Percentiles rank a stretch among this genome's conserved stretches.
These are phyloP conservation scores for Calycina herbarum DNA, from an alignment of 2,329 filamentous ascomycete genomes.

Conservation along the genomic window DNA sequence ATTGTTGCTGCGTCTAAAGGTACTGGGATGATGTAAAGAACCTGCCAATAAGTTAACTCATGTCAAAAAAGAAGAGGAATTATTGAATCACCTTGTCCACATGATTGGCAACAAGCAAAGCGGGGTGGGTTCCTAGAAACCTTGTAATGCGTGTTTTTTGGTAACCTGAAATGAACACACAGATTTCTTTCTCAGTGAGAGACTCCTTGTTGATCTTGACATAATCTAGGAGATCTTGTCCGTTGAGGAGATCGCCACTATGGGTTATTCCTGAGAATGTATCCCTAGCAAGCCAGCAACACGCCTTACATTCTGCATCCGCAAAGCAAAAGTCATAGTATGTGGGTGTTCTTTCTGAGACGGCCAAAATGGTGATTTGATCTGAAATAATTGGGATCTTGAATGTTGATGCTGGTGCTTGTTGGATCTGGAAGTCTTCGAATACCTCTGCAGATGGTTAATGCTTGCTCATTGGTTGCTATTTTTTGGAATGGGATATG, in stretches of 20 bases:
- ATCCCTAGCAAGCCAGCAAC: constrained; percentile 25
- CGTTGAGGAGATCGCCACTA: neutral
- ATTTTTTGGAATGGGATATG: neutral
- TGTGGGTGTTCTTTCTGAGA: constrained; percentile 29
- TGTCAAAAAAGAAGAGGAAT: neutral
- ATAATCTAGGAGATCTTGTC: constrained; percentile 26
- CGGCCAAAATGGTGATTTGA: constrained; percentile 28
- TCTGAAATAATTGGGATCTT: constrained; percentile 22
- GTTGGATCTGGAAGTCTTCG: constrained; percentile 27
- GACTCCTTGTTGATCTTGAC: constrained; percentile 20
- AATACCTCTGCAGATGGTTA: constrained; percentile 19
- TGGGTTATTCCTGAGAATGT: constrained; percentile 16
- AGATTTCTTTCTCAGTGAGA: constrained; percentile 24
- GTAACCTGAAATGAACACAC: constrained; percentile 33
- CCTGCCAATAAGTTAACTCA: neutral
- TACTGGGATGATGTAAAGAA: neutral
- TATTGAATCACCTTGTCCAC: constrained; percentile 21
- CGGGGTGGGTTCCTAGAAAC: constrained; percentile 24
- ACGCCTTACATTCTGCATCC: constrained; percentile 24
- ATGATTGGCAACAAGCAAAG: constrained; percentile 27
- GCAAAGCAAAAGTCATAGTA: constrained; percentile 35
- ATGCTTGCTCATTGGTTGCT: neutral
- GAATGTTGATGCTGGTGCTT: constrained; percentile 28
- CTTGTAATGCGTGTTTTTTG: constrained; percentile 22
- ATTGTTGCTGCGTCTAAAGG: constrained; percentile 1